Evolutionary conservation across 352 stramenopile species (phyloP), one percentile per base, ranked within the genome.

Genomic region (Globisporangium irregulare): DNA sequence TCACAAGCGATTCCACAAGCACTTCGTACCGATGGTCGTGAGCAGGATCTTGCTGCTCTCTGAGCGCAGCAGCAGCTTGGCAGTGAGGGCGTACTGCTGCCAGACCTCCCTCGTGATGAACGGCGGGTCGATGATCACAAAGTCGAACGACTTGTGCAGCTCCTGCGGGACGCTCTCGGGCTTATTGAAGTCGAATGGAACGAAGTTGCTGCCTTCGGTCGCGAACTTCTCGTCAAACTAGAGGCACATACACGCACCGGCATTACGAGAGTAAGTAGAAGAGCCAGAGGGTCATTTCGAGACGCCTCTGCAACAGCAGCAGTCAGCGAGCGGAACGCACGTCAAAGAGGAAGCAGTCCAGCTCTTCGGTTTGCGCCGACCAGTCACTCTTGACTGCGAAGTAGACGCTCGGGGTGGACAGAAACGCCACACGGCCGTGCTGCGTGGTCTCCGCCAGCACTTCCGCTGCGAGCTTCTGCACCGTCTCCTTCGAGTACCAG

Each of bases 101-200:
- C 94, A 98, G 25, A 98, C 94, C 34, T 98, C 83, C 29, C 85
- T 81, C 46, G 94, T 97, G 71, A 98, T 98, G 71, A 98, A 98
- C 60, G 94, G 94, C 66, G 95, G 95, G 75, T 98, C 95, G 55
- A 98, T 93, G 14, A 98, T 81, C 32, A 98, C 74, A 69, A 97
- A 88, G 69, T 98, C 91, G 74, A 98, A 97, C 8, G 71, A 82
- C n/a, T 79, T 65, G 34, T 74, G 67, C 2, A 95, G 65, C 3
- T 81, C 72, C 10, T 59, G 50, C 8, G 89, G 73, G 24, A 98
- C 77, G 0, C 79, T 70, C 27, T 81, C 69, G 22, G 93, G 91
- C 41, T 89, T 55, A 62, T 97, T 91, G 75, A 95, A 98, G 74
- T 98, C 92, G 67, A 97, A 98, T 2, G 66, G 78, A 4, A 98